A percentile compares a stretch with the other conserved stretches of the same genome.
Conservation (phyloP, 495 filamentous ascomycete species). For the Neurospora intermedia region DNA sequence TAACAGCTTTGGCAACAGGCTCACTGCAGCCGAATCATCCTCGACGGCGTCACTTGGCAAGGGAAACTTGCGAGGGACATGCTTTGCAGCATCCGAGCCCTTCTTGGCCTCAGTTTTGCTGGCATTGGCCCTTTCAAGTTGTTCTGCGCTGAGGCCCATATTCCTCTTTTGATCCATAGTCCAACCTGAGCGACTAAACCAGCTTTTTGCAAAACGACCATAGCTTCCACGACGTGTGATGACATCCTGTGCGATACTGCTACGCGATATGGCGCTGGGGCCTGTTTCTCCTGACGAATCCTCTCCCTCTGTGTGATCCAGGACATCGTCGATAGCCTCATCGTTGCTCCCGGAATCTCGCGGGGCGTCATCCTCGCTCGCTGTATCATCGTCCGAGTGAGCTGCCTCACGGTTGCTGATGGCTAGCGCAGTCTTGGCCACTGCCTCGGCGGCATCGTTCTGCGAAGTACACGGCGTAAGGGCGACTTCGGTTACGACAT, state of each 20-base stretch:
- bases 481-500: slow-evolving; percentile 74
- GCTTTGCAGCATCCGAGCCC: slow-evolving; percentile 3
- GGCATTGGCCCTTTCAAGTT: slow-evolving; percentile 2
- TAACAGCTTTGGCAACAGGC: slow-evolving; percentile 74
- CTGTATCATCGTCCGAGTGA: slow-evolving; percentile 22
- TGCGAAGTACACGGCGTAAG: slow-evolving; percentile 76
- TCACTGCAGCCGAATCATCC: slow-evolving; percentile 19
- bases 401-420: slow-evolving; percentile 24
- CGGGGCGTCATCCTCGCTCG: slow-evolving; percentile 22
- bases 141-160: slow-evolving; percentile 44
- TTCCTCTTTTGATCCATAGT: slow-evolving; percentile 45
- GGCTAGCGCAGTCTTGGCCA: slow-evolving; percentile 50
- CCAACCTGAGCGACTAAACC: slow-evolving; percentile 81
- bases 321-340: slow-evolving; percentile 20
- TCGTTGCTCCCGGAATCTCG: slow-evolving; percentile 17
- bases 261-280: slow-evolving; percentile 24
- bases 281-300: slow-evolving; percentile 28
- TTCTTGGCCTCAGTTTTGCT: slow-evolving; percentile 5
- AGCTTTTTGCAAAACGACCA: slow-evolving; percentile 76
- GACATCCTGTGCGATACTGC: slow-evolving; percentile 71
- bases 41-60: slow-evolving; percentile 22
- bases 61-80: slow-evolving; percentile 10
- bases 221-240: slow-evolving; percentile 67
- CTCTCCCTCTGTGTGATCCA: slow-evolving; percentile 4
- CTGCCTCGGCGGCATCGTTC: slow-evolving; percentile 57